A percentile compares a stretch with the other conserved stretches of the same genome.
These are phyloP conservation scores for Hsuehochloa calcarea DNA, from an alignment of 176 grass and related monocot genomes.

Conservation along the genomic window DNA sequence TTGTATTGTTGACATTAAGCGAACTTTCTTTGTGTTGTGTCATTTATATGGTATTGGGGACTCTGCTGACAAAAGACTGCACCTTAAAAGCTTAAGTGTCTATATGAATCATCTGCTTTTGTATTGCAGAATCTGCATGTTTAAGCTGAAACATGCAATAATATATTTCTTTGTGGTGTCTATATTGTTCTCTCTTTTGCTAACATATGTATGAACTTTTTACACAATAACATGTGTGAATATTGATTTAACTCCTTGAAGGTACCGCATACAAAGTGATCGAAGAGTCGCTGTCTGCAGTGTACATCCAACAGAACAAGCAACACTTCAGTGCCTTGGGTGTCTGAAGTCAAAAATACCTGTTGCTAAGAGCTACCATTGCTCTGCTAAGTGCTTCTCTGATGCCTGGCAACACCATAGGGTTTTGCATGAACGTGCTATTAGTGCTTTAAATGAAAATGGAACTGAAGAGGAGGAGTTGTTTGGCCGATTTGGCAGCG, in stretches of 20 bases:
- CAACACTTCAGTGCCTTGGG: conserved; percentile 75
- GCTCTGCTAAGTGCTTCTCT: conserved; percentile 73
- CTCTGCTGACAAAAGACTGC: not conserved
- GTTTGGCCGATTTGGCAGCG: conserved; percentile 58
- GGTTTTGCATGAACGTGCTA: conserved; percentile 73
- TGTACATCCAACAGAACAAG: conserved; percentile 78
- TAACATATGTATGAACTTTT: conserved; percentile 2
- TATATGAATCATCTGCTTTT: not conserved
- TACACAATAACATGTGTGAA: not conserved
- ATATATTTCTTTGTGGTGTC: not conserved
- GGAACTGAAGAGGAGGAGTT: conserved; percentile 70
- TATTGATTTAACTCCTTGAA: conserved; percentile 34
- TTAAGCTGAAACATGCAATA: not conserved
- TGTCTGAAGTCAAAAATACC: conserved; percentile 93
- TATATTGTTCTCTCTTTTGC: not conserved
- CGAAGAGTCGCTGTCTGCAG: conserved; percentile 66
- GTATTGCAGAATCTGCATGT: not conserved
- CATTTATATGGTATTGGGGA: not conserved
- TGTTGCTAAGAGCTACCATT: conserved; percentile 81
- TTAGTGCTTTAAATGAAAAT: conserved; percentile 66
- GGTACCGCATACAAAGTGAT: conserved; percentile 80
- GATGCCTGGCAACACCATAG: conserved; percentile 82
- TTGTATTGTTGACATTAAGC: not conserved
- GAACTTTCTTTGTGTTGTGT: not conserved
- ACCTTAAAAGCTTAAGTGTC: not conserved